Evolutionary conservation across 2,329 filamentous ascomycete genomes (phyloP).

Genomic region (Paecilomyces formosus): DNA sequence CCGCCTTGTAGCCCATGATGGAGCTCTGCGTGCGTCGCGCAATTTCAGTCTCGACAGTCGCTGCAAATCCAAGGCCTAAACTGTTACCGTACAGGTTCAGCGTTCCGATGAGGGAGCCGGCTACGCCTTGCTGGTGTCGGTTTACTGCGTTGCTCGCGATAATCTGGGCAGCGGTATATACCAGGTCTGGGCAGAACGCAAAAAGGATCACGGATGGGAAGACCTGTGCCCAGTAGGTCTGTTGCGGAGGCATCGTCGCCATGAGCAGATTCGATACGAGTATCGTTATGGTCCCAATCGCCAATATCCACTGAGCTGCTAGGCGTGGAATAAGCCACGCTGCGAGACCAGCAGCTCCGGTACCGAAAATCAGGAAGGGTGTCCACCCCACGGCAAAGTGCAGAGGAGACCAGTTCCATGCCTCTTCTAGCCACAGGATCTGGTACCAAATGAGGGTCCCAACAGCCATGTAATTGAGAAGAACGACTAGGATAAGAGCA

Average conservation of each 20-base stretch:
- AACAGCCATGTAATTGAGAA: constrained; percentile 42
- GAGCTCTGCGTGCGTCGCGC: constrained; percentile 6
- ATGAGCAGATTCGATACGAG: constrained; percentile 25
- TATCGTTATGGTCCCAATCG: constrained; percentile 31
- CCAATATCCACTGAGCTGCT: constrained; percentile 42
- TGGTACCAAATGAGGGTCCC: constrained; percentile 45
- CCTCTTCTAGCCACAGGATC: constrained; percentile 36
- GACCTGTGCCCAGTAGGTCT: constrained; percentile 36
- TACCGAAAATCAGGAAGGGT: constrained; percentile 36
- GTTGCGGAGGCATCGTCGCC: constrained; percentile 40
- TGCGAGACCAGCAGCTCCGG: constrained; percentile 29
- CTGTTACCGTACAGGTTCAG: constrained; percentile 38
- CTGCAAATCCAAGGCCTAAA: constrained; percentile 38
- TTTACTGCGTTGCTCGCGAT: constrained; percentile 47
- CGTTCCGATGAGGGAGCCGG: constrained; percentile 43
- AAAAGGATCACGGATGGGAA: constrained; percentile 34
- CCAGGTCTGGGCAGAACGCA: constrained; percentile 42
- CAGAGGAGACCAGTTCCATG: constrained; percentile 35
- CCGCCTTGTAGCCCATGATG: constrained; percentile 22
- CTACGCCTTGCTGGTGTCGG: constrained; percentile 44
- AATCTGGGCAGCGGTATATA: constrained; percentile 46
- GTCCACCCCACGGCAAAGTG: constrained; percentile 32
- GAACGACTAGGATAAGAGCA: constrained; percentile 35
- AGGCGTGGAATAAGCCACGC: constrained; percentile 42
- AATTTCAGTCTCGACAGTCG: constrained; percentile 27